A percentile compares a stretch with the other conserved stretches of the same genome.
Conservation (phyloP, 2,329 filamentous ascomycete species). For the Microcyclospora tardicrescens region DNA sequence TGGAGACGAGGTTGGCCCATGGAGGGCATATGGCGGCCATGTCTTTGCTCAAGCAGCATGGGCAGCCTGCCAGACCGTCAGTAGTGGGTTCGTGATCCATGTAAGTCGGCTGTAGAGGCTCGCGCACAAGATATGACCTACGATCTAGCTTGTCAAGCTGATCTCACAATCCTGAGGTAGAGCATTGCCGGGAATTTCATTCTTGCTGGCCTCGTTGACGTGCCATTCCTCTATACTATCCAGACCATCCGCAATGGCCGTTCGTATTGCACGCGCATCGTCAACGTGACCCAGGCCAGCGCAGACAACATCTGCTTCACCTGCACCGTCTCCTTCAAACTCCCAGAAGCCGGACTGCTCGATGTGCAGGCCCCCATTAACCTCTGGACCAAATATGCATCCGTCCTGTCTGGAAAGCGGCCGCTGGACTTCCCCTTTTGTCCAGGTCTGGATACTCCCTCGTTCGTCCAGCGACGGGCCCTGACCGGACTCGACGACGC, state of each 20-base stretch:
- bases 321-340: constrained; percentile 41
- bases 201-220: constrained; percentile 31
- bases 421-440: constrained; percentile 21
- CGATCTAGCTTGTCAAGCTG: background rate
- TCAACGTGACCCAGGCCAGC: constrained; percentile 38
- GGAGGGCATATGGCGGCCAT: constrained; percentile 41
- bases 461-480: constrained; percentile 22
- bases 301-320: constrained; percentile 38
- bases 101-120: constrained; percentile 21
- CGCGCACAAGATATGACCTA: background rate
- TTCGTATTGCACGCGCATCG: constrained; percentile 39
- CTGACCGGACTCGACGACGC: constrained; percentile 27
- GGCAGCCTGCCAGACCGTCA: constrained; percentile 42
- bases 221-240: constrained; percentile 40
- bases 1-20: constrained; percentile 19
- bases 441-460: constrained; percentile 24
- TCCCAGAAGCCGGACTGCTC: constrained; percentile 23
- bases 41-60: constrained; percentile 46
- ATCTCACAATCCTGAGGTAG: constrained; percentile 17
- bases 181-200: constrained; percentile 42
- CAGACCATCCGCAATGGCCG: constrained; percentile 38
- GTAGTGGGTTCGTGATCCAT: constrained; percentile 38
- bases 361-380: constrained; percentile 25
- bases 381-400: constrained; percentile 23
- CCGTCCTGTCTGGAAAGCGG: constrained; percentile 23